Evolutionary conservation across 2,329 filamentous ascomycete species (phyloP).

Genomic region (Diaporthe sp.): DNA sequence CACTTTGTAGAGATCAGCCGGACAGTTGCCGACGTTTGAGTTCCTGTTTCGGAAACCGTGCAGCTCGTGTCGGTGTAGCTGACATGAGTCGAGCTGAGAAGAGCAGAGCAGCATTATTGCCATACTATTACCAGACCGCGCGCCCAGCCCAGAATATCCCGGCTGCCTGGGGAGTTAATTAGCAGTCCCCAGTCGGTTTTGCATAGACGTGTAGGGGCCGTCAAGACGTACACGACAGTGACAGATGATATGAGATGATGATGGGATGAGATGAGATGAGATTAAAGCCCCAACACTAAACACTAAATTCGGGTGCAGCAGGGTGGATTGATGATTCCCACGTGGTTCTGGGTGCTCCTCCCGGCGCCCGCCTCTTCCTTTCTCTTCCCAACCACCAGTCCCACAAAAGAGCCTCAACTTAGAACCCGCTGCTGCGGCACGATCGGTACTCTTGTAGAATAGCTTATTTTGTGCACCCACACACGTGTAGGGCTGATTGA

Average conservation of each 20-base stretch:
- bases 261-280: slow-evolving; percentile 19
- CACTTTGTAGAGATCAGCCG: slow-evolving; percentile 8
- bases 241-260: neutral
- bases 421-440: slow-evolving; percentile 17
- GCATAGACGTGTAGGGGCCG: neutral
- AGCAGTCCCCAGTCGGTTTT: neutral
- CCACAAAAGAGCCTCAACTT: slow-evolving; percentile 22
- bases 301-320: neutral
- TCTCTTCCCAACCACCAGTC: neutral
- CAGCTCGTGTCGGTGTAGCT: slow-evolving; percentile 17
- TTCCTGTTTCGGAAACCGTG: slow-evolving; percentile 14
- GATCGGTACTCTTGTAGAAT: neutral
- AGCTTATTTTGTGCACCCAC: slow-evolving; percentile 23
- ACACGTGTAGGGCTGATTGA: slow-evolving; percentile 12
- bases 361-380: neutral
- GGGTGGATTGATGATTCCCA: slow-evolving; percentile 2
- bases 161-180: neutral
- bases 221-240: neutral
- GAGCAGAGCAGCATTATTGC: neutral
- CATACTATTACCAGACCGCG: neutral
- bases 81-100: slow-evolving; percentile 16
- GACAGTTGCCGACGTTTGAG: neutral
- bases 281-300: neutral
- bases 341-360: slow-evolving; percentile 1
- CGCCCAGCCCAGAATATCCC: neutral